phyloP scores from a whole-genome alignment of 805 yeast species.

The Metschnikowia similis region DNA sequence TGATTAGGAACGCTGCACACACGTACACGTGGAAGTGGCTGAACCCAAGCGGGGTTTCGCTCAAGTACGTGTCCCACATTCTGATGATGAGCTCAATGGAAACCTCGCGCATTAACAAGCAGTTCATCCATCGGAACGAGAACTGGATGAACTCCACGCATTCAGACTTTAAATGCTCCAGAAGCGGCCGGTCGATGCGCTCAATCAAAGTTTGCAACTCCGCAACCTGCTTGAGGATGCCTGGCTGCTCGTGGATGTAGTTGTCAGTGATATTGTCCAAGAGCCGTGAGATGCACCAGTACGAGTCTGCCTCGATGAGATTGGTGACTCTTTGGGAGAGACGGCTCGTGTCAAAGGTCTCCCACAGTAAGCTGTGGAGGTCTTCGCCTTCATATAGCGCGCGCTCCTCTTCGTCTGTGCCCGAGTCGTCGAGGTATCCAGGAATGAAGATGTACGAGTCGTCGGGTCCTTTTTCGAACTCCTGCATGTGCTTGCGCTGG shows the following conservation, averaged over 20 bases:
- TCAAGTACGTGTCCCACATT: constrained; percentile 96
- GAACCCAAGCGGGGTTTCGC: constrained; percentile 74
- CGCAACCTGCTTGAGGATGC: constrained; percentile 85
- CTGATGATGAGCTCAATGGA: constrained; percentile 73
- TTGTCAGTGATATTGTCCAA: constrained; percentile 95
- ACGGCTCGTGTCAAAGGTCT: constrained; percentile 55
- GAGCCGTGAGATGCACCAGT: constrained; percentile 91
- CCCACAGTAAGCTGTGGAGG: constrained; percentile 36
- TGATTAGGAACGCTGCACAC: constrained; percentile 91
- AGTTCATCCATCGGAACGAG: constrained; percentile 98
- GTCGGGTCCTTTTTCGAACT: constrained; percentile 16
- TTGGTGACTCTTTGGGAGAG: constrained; percentile 58
- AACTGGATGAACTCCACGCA: constrained; percentile 94
- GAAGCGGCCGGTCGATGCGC: constrained; percentile 72
- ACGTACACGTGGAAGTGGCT: constrained; percentile 93
- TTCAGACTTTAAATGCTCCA: constrained; percentile 70
- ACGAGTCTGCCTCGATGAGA: constrained; percentile 89
- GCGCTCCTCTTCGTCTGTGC: constrained; percentile 21
- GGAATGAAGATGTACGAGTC: constrained; percentile 30
- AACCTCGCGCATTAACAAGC: constrained; percentile 91
- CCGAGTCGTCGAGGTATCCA: constrained; percentile 27
- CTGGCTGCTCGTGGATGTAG: constrained; percentile 97
- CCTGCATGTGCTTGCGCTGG: constrained; percentile 20
- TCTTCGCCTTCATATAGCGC: constrained; percentile 24
- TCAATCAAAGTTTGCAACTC: constrained; percentile 73